phyloP scores from a whole-genome alignment of 192 early-diverging fungal genomes.

The Coemansia aciculifera region DNA sequence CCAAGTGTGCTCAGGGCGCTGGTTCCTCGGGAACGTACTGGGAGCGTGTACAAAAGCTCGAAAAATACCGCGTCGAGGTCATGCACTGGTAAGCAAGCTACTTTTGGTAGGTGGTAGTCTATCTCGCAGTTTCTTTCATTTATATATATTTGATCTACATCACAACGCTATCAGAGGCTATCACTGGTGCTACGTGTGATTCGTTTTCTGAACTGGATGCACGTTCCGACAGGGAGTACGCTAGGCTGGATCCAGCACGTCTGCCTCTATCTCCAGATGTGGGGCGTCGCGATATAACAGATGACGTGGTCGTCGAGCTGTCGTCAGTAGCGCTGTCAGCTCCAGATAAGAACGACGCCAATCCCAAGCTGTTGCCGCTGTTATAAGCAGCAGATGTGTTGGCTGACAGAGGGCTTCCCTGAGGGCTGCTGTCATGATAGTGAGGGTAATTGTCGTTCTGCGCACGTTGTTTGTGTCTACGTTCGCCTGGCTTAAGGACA shows the following conservation, averaged over 20 bases:
- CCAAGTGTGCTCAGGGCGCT: slow-evolving; percentile 44
- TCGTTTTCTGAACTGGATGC: slow-evolving; percentile 45
- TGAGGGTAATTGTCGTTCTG: background rate
- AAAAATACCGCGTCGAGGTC: slow-evolving; percentile 53
- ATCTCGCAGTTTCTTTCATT: background rate
- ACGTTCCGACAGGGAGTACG: slow-evolving; percentile 39
- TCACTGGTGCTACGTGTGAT: background rate
- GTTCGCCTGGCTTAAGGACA: slow-evolving; percentile 31
- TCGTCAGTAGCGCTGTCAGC: slow-evolving; percentile 52
- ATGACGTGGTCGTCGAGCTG: slow-evolving; percentile 46
- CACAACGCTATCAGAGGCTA: background rate
- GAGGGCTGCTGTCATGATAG: background rate
- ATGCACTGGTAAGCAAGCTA: slow-evolving; percentile 42
- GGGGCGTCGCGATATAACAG: slow-evolving; percentile 23
- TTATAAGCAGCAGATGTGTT: background rate
- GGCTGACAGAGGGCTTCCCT: background rate
- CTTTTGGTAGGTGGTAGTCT: background rate
- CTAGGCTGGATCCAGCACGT: slow-evolving; percentile 28
- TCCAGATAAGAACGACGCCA: slow-evolving; percentile 16
- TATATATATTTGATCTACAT: background rate
- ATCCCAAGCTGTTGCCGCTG: slow-evolving; percentile 1
- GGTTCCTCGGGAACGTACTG: slow-evolving; percentile 47
- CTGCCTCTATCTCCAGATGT: slow-evolving; percentile 8
- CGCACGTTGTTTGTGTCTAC: slow-evolving; percentile 22
- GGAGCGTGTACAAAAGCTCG: slow-evolving; percentile 54